Evolutionary conservation across 257 asterid species (phyloP).

Genomic region (Cynanchum wilfordii): DNA sequence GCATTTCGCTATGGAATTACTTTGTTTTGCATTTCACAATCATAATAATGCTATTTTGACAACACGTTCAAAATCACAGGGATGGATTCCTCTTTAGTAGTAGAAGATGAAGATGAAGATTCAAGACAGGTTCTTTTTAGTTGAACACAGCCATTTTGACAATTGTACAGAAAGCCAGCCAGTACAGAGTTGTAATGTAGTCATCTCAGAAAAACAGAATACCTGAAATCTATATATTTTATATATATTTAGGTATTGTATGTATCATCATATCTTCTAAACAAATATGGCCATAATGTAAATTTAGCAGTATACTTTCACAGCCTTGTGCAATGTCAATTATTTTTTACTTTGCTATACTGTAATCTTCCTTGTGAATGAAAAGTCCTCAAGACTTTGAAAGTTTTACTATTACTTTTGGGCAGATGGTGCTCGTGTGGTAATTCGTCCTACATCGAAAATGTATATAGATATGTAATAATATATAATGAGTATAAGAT

Average conservation of each 20-base stretch:
- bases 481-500: too few species aligned
- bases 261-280: background rate
- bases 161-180: conserved; percentile 18
- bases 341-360: background rate
- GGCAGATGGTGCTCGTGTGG: too few species aligned
- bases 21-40: background rate
- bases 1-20: conserved; percentile 27
- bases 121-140: background rate
- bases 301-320: background rate
- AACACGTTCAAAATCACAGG: conserved; percentile 43
- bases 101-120: conserved; percentile 5
- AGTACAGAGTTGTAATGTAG: background rate
- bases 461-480: too few species aligned
- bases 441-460: too few species aligned
- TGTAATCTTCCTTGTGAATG: background rate
- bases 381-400: background rate
- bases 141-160: background rate
- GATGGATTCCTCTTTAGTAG: conserved; percentile 90
- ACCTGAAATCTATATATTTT: background rate
- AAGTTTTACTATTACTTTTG: background rate
- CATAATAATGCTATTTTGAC: background rate
- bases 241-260: background rate
- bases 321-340: background rate
- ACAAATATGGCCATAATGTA: background rate
- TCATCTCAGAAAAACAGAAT: background rate